These are phyloP conservation scores for Quercus alba DNA, from an alignment of 306 rosid genomes.

Conservation along the genomic window DNA sequence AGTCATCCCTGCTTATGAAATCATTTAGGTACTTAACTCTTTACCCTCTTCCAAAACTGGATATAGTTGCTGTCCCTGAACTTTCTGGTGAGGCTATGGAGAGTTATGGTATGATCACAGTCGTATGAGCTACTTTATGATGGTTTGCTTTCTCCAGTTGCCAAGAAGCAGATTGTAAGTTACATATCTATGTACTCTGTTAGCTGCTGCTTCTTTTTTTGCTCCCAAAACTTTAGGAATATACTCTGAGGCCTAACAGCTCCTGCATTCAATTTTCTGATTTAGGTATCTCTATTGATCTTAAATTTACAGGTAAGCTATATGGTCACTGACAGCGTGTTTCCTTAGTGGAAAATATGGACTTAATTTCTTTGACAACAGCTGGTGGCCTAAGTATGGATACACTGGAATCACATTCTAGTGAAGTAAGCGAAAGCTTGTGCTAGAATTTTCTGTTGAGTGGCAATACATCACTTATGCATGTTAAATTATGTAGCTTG, in stretches of 20 bases:
- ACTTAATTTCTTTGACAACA: conserved; percentile 41
- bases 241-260: not conserved
- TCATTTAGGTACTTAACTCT: conserved; percentile 48
- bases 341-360: conserved; percentile 69
- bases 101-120: conserved; percentile 56
- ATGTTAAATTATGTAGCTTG: not conserved
- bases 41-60: conserved; percentile 55
- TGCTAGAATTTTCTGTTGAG: not conserved
- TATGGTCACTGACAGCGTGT: conserved; percentile 50
- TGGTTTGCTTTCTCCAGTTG: conserved; percentile 35
- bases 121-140: conserved; percentile 43
- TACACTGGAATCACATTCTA: conserved; percentile 62
- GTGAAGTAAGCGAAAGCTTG: conserved; percentile 34
- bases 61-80: conserved; percentile 57
- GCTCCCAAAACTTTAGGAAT: too few relatives aligned
- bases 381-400: conserved; percentile 48
- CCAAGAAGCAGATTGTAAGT: conserved; percentile 48
- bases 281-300: not conserved
- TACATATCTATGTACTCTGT: not conserved
- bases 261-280: not conserved
- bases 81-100: conserved; percentile 68
- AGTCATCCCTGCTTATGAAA: conserved; percentile 3
- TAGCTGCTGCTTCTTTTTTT: not conserved
- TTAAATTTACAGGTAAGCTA: conserved; percentile 48
- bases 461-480: not conserved